phyloP scores from a whole-genome alignment of 208 protist genomes.

The Acanthamoeba royreba region DNA sequence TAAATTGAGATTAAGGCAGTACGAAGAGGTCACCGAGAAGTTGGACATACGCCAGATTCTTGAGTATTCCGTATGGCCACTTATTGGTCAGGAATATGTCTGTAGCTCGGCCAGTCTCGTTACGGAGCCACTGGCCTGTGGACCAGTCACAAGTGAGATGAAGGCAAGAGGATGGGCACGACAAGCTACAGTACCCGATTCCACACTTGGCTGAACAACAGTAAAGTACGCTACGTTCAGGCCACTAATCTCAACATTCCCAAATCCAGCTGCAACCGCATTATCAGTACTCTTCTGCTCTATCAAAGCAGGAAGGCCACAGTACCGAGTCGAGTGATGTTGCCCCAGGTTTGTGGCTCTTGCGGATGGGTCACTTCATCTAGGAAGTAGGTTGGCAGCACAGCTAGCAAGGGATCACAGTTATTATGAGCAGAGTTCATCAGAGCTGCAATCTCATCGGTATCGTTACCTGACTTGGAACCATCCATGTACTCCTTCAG shows the following conservation, averaged over 20 bases:
- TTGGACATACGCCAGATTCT: constrained; percentile 25
- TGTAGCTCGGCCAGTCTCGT: neutral
- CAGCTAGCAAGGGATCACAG: too few relatives aligned
- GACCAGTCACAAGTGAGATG: too few relatives aligned
- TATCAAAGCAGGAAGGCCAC: too few relatives aligned
- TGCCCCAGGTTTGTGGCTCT: constrained; percentile 16
- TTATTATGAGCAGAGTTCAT: too few relatives aligned
- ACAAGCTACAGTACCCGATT: neutral
- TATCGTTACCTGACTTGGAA: constrained; percentile 16
- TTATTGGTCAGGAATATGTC: constrained; percentile 11
- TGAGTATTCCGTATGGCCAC: neutral
- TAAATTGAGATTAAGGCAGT: too few relatives aligned
- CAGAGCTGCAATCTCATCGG: too few relatives aligned
- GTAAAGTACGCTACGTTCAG: constrained; percentile 42
- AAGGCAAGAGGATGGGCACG: neutral
- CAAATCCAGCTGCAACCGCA: constrained; percentile 42
- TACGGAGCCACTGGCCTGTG: neutral
- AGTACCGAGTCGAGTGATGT: constrained; percentile 24
- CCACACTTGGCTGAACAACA: neutral
- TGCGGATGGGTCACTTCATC: neutral
- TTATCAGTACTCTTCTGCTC: too few relatives aligned
- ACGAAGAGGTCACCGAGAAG: neutral
- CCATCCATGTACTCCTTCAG: constrained; percentile 36
- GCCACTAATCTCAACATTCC: neutral
- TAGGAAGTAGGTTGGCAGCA: constrained; percentile 36